A percentile compares a stretch with the other conserved stretches of the same genome.
Conservation (phyloP, 2,329 filamentous ascomycete genomes). For the Chaetomium globosum region DNA sequence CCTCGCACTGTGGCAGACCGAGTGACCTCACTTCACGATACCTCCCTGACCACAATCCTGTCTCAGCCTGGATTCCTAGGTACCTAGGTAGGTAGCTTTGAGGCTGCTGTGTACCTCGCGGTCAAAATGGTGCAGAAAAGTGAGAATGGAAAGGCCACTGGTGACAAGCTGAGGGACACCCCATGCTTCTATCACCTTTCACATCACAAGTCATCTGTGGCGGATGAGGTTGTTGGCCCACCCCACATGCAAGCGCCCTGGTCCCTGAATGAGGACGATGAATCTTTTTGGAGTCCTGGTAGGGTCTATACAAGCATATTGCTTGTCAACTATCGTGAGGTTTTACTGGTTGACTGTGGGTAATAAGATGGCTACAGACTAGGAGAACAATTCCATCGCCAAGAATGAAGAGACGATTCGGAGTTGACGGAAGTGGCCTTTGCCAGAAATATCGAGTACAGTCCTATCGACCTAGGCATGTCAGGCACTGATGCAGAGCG, state of each 20-base stretch:
- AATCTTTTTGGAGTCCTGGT: no score
- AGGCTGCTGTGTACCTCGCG: no score
- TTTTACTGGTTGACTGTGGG: no score
- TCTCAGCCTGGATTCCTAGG: neutral
- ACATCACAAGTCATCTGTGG: neutral
- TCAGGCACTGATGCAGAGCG: slow-evolving; percentile 25
- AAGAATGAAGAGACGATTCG: neutral
- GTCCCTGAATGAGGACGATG: neutral
- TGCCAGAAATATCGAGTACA: neutral
- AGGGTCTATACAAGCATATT: neutral
- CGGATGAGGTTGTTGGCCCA: neutral
- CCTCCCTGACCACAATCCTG: neutral
- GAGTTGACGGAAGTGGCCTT: neutral
- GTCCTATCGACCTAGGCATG: slow-evolving; percentile 19
- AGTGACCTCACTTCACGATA: neutral
- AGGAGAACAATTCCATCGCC: neutral
- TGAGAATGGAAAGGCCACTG: neutral
- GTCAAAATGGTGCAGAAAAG: neutral
- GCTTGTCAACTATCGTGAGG: neutral
- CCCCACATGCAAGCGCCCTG: neutral
- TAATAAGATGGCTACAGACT: no score
- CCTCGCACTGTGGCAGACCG: slow-evolving; percentile 19
- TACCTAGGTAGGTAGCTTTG: no score
- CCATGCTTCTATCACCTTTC: neutral
- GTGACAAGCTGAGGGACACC: neutral